phyloP scores from a whole-genome alignment of 768 basidiomycete species.

The Phlebiopsis gigantea region DNA sequence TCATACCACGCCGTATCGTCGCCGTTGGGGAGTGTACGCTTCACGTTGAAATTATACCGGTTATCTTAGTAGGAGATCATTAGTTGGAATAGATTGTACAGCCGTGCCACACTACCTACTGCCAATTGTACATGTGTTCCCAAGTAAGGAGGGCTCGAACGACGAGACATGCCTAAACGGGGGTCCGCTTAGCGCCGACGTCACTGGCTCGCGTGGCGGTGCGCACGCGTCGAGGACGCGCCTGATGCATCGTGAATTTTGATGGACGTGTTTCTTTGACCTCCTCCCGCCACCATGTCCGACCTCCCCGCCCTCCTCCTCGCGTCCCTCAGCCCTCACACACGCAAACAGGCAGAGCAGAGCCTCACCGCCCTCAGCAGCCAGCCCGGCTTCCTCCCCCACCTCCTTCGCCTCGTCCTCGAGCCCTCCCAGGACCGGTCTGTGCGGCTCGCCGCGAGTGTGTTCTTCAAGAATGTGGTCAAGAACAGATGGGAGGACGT shows the following conservation, averaged over 20 bases:
- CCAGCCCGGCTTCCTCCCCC: conserved; percentile 74
- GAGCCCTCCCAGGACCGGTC: conserved; percentile 58
- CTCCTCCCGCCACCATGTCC: conserved; percentile 40
- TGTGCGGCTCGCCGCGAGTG: conserved; percentile 76
- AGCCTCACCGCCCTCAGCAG: conserved; percentile 59
- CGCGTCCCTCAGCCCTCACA: conserved; percentile 62
- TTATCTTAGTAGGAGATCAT: conserved; percentile 3
- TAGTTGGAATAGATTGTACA: conserved; percentile 8
- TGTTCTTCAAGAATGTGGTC: conserved; percentile 90
- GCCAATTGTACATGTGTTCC: conserved; percentile 3
- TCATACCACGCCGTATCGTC: neutral
- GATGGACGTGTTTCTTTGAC: conserved; percentile 2
- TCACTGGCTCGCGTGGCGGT: neutral
- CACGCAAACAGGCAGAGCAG: conserved; percentile 78
- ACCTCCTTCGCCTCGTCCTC: conserved; percentile 76
- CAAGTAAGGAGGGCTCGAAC: no score
- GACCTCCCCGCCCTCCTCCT: conserved; percentile 66
- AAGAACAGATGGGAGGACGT: conserved; percentile 90
- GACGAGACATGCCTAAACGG: neutral
- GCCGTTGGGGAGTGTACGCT: conserved; percentile 1
- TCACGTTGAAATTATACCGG: neutral
- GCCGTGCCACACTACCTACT: neutral
- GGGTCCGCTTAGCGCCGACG: neutral
- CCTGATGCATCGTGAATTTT: conserved; percentile 4
- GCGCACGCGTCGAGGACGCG: conserved; percentile 6